Percentiles rank a stretch among this genome's conserved stretches.
Evolutionary conservation across 192 early-diverging fungal species (phyloP).

Genomic region (Helicostylum pulchrum): DNA sequence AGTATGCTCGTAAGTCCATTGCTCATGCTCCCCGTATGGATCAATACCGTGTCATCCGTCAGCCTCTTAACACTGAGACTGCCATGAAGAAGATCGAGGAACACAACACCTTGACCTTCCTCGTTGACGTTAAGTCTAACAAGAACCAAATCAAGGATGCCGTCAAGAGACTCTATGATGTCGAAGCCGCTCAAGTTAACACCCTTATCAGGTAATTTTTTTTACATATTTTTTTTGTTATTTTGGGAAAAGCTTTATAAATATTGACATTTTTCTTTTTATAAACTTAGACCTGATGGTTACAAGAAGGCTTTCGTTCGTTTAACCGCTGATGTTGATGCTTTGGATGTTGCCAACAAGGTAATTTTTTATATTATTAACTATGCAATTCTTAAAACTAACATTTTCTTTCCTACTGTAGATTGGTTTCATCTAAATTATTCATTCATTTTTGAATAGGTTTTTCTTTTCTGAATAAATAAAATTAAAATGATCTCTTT

Average conservation of each 20-base stretch:
- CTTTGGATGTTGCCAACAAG: constrained; percentile 96
- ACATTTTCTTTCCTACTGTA: constrained; percentile 4
- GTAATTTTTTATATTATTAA: constrained; percentile 26
- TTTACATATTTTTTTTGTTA: too few relatives aligned
- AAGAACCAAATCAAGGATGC: constrained; percentile 98
- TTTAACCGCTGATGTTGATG: constrained; percentile 94
- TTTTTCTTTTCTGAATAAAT: too few relatives aligned
- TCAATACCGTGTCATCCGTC: constrained; percentile 84
- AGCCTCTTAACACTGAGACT: constrained; percentile 95
- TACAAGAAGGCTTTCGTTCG: constrained; percentile 99
- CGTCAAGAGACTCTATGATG: constrained; percentile 96
- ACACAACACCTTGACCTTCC: constrained; percentile 98
- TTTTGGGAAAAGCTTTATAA: too few relatives aligned
- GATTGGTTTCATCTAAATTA: constrained; percentile 56
- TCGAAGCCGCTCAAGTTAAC: constrained; percentile 94
- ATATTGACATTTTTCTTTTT: too few relatives aligned
- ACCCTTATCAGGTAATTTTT: constrained; percentile 71
- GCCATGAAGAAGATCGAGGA: constrained; percentile 99
- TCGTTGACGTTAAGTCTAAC: constrained; percentile 95
- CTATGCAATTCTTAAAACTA: neutral
- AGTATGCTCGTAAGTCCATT: constrained; percentile 90
- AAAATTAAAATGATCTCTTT: too few relatives aligned
- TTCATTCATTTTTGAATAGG: too few relatives aligned
- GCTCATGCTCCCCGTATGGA: constrained; percentile 78
- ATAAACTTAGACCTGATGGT: constrained; percentile 72